A percentile compares a stretch with the other conserved stretches of the same genome.
Conservation (phyloP, 306 rosid genomes). For the Lagenaria siceraria region DNA sequence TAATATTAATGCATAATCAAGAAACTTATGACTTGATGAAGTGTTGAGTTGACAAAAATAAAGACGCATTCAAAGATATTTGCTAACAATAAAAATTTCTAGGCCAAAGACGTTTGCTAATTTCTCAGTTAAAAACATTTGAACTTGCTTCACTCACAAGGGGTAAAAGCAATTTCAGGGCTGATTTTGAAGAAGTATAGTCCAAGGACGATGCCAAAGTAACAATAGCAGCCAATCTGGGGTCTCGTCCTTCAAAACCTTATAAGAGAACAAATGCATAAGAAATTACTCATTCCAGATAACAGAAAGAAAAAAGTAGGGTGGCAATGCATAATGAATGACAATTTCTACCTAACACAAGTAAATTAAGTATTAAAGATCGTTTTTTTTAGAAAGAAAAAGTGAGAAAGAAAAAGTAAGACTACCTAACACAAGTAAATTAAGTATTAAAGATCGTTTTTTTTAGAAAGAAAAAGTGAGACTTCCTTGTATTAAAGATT, state of each 20-base stretch:
- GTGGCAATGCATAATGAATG: background rate
- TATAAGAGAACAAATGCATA: slow-evolving; percentile 12
- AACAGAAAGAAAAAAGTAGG: background rate
- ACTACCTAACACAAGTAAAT: background rate
- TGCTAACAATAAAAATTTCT: background rate
- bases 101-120: background rate
- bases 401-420: too few species aligned
- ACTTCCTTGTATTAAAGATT: background rate
- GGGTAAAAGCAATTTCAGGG: slow-evolving; percentile 75
- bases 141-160: slow-evolving; percentile 50
- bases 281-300: background rate
- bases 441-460: background rate
- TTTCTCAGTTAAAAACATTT: background rate
- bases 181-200: slow-evolving; percentile 82
- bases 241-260: slow-evolving; percentile 73
- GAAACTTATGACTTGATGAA: background rate
- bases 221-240: slow-evolving; percentile 76
- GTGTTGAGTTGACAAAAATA: background rate
- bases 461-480: background rate
- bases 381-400: too few species aligned
- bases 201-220: slow-evolving; percentile 93
- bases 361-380: background rate
- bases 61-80: background rate
- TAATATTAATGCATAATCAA: slow-evolving; percentile 19
- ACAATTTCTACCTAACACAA: background rate